Evolutionary conservation across 345 rosid species (phyloP).

Genomic region (Arabidopsis suecica): DNA sequence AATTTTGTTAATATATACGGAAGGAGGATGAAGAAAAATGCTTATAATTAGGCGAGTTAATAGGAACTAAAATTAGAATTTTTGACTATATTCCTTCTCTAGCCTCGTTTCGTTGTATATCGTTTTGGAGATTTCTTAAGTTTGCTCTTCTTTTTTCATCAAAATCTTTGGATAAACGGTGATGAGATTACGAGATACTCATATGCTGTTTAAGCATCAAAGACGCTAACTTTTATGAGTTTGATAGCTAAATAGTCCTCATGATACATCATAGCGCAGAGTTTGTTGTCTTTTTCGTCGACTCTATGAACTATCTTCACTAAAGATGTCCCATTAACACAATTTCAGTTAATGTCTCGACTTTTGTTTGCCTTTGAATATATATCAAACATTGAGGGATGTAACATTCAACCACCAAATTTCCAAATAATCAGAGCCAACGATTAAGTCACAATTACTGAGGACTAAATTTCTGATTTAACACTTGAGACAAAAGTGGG

Average conservation of each 20-base stretch:
- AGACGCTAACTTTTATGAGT: too few species aligned
- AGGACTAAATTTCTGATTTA: slow-evolving; percentile 9
- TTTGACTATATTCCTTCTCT: slow-evolving; percentile 18
- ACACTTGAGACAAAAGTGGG: background rate
- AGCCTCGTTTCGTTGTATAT: slow-evolving; percentile 8
- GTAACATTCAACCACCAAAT: background rate
- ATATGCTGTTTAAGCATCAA: too few species aligned
- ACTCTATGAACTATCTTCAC: slow-evolving; percentile 53
- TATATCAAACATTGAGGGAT: background rate
- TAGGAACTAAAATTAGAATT: slow-evolving; percentile 30
- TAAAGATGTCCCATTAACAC: slow-evolving; percentile 33
- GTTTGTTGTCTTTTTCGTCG: slow-evolving; percentile 60
- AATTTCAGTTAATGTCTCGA: slow-evolving; percentile 14
- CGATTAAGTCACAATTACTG: background rate
- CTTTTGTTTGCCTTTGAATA: background rate
- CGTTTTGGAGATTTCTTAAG: background rate
- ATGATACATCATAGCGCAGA: slow-evolving; percentile 2
- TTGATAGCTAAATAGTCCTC: too few species aligned
- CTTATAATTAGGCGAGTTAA: slow-evolving; percentile 9
- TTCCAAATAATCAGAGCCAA: background rate
- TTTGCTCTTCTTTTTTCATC: background rate
- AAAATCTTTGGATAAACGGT: background rate
- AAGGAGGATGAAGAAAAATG: background rate
- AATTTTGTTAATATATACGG: slow-evolving; percentile 25
- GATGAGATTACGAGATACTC: background rate